These are phyloP conservation scores for Microbotryum silenes-acaulis DNA, from an alignment of 1,284 basidiomycete genomes.

Conservation along the genomic window DNA sequence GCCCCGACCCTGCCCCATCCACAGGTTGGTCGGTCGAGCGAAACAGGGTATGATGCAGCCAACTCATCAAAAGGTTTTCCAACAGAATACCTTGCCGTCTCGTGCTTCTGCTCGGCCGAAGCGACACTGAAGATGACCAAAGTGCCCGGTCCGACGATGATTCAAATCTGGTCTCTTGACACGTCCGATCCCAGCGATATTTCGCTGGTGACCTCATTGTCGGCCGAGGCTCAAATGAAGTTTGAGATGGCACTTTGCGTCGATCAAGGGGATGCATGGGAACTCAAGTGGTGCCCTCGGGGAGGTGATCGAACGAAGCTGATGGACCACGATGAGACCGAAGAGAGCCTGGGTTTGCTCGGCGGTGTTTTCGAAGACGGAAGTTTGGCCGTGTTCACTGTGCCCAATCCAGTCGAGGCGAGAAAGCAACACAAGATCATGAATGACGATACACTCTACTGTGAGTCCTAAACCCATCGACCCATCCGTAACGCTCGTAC, in stretches of 20 bases:
- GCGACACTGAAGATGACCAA: not conserved
- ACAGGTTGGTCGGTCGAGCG: conserved; percentile 3
- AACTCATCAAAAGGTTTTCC: too few species aligned
- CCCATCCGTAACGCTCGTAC: too few species aligned
- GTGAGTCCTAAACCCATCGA: too few species aligned
- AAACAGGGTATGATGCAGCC: too few species aligned
- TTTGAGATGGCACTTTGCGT: conserved; percentile 72
- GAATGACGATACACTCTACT: not conserved
- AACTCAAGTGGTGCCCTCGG: conserved; percentile 80
- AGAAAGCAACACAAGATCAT: conserved; percentile 7
- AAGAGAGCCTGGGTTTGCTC: conserved; percentile 69
- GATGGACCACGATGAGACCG: conserved; percentile 17
- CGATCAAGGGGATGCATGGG: conserved; percentile 53
- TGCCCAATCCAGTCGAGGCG: conserved; percentile 59
- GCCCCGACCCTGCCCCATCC: conserved; percentile 47
- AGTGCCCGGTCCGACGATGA: conserved; percentile 9
- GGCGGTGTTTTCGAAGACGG: conserved; percentile 78
- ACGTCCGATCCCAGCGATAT: conserved; percentile 11
- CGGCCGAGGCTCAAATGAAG: conserved; percentile 42
- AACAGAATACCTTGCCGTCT: conserved; percentile 73
- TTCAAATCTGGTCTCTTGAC: conserved; percentile 44
- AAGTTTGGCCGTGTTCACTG: conserved; percentile 60
- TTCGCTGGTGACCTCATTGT: not conserved
- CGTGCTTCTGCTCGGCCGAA: conserved; percentile 51
- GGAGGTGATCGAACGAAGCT: conserved; percentile 12